These are phyloP conservation scores for Rhynchosporium graminicola DNA, from an alignment of 2,329 filamentous ascomycete species.

Conservation along the genomic window DNA sequence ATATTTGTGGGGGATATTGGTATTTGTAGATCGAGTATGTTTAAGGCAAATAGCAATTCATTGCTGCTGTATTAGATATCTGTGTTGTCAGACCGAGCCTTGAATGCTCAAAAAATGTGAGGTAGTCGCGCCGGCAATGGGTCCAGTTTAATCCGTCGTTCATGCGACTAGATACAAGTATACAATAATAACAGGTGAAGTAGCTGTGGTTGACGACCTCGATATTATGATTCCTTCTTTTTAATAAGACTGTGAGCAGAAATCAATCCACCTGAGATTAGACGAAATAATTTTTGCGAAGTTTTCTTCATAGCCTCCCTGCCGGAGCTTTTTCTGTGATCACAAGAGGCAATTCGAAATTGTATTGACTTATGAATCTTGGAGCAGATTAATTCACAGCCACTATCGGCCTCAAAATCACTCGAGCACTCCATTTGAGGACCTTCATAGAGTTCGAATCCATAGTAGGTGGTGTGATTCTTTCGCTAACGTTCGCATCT, in stretches of 20 bases:
- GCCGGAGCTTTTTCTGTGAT: too few relatives aligned
- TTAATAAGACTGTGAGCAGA: too few relatives aligned
- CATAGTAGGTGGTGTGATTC: not conserved
- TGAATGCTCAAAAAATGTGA: constrained; percentile 4
- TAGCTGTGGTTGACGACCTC: too few relatives aligned
- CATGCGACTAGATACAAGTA: not conserved
- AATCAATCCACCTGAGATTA: too few relatives aligned
- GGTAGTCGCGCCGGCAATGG: constrained; percentile 2
- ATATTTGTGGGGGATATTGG: constrained; percentile 37
- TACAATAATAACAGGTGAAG: too few relatives aligned
- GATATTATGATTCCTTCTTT: too few relatives aligned
- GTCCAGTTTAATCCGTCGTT: constrained; percentile 9
- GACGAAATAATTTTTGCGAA: too few relatives aligned
- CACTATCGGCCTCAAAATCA: too few relatives aligned
- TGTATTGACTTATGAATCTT: not conserved
- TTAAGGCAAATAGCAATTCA: constrained; percentile 7
- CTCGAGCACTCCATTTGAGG: too few relatives aligned
- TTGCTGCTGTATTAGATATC: constrained; percentile 3
- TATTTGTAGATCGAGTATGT: not conserved
- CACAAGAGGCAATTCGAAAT: not conserved
- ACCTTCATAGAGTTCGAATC: too few relatives aligned
- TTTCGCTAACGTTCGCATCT: not conserved
- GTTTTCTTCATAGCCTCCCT: too few relatives aligned
- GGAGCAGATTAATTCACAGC: too few relatives aligned
- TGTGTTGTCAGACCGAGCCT: not conserved